phyloP scores from a whole-genome alignment of 371 early-diverging fungal species.

The Lichtheimia corymbifera region DNA sequence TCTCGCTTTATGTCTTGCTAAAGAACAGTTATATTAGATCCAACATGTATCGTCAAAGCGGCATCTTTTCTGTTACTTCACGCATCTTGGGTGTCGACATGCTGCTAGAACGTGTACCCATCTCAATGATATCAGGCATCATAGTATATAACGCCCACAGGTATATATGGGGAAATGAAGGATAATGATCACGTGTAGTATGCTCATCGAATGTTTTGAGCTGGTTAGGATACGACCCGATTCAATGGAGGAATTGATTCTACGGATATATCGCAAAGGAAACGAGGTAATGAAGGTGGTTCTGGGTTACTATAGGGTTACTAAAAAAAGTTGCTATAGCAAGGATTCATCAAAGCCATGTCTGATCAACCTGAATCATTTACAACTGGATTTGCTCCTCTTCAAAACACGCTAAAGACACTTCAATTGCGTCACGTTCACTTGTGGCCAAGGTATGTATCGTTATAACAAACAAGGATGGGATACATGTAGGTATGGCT shows the following conservation, averaged over 20 bases:
- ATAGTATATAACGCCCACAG: slow-evolving; percentile 87
- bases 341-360: slow-evolving; percentile 93
- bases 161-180: slow-evolving; percentile 32
- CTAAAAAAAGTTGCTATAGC: slow-evolving; percentile 22
- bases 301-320: too few relatives aligned
- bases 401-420: slow-evolving; percentile 82
- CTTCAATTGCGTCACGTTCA: slow-evolving; percentile 81
- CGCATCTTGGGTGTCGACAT: slow-evolving; percentile 95
- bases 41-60: slow-evolving; percentile 82
- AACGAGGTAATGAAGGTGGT: slow-evolving; percentile 61
- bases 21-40: slow-evolving; percentile 34
- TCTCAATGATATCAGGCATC: slow-evolving; percentile 80
- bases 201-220: not conserved
- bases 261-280: slow-evolving; percentile 76
- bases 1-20: not conserved
- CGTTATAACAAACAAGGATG: not conserved
- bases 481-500: not conserved
- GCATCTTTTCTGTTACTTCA: slow-evolving; percentile 87
- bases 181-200: not conserved
- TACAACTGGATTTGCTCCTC: slow-evolving; percentile 75
- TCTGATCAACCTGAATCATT: slow-evolving; percentile 87
- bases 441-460: slow-evolving; percentile 83
- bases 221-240: slow-evolving; percentile 66
- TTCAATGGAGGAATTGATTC: slow-evolving; percentile 87
- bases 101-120: slow-evolving; percentile 79